Conservation (phyloP, 306 rosid species). For the Fragaria vesca region DNA sequence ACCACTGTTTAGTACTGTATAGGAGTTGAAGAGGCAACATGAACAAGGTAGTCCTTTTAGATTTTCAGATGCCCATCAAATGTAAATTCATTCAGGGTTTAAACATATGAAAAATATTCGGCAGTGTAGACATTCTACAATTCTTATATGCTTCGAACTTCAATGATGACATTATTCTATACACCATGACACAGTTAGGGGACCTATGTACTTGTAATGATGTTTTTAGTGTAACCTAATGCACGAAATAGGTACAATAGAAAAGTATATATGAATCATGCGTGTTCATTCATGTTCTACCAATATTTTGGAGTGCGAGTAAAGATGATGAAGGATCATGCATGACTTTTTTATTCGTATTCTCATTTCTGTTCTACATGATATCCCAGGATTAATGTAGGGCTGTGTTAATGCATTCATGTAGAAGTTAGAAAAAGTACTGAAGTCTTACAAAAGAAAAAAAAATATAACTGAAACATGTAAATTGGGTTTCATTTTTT, state of each 20-base stretch:
- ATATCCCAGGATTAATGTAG: not conserved
- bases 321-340: not conserved
- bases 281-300: not conserved
- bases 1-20: constrained; percentile 20
- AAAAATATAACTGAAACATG: no score
- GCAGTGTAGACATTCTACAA: constrained; percentile 4
- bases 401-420: not conserved
- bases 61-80: constrained; percentile 25
- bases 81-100: constrained; percentile 50
- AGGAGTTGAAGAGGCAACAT: constrained; percentile 33
- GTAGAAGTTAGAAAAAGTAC: no score
- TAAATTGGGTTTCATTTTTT: not conserved
- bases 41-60: constrained; percentile 29
- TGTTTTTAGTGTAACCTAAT: not conserved
- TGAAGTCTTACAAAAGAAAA: no score
- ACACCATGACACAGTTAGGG: not conserved
- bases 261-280: not conserved
- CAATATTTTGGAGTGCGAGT: not conserved
- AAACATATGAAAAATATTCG: constrained; percentile 26
- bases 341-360: not conserved
- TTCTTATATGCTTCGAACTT: constrained; percentile 3
- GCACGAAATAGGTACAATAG: not conserved
- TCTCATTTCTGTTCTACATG: not conserved
- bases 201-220: not conserved
- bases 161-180: not conserved